Conservation (phyloP, 306 rosid genomes). For the Alnus glutinosa region DNA sequence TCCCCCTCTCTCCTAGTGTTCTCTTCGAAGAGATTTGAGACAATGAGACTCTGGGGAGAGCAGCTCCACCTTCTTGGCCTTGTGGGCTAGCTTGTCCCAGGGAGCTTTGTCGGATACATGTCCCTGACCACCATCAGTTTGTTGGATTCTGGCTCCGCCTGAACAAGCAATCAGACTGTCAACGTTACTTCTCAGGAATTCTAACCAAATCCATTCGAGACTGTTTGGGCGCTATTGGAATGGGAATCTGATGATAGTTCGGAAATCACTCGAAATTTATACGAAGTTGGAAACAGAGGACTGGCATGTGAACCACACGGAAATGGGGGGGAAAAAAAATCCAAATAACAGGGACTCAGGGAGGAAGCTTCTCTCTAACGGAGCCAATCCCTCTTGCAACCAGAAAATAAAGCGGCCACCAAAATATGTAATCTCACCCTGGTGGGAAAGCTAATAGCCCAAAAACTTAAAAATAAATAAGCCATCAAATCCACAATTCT, state of each 20-base stretch:
- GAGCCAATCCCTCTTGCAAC: too few relatives aligned
- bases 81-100: slow-evolving; percentile 40
- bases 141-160: slow-evolving; percentile 51
- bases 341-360: not conserved
- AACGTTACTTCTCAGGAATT: not conserved
- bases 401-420: too few relatives aligned
- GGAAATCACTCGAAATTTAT: not conserved
- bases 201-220: not conserved
- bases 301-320: not conserved
- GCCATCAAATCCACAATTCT: too few relatives aligned
- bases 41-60: not conserved
- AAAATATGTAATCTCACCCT: too few relatives aligned
- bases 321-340: not conserved
- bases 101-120: slow-evolving; percentile 48
- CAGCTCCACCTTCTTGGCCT: slow-evolving; percentile 59
- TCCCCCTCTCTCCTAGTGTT: too few relatives aligned
- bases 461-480: too few relatives aligned
- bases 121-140: slow-evolving; percentile 59
- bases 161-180: slow-evolving; percentile 4
- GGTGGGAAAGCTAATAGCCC: too few relatives aligned
- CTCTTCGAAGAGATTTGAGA: too few relatives aligned
- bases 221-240: not conserved
- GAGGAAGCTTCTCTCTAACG: too few relatives aligned
- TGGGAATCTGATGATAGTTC: not conserved
- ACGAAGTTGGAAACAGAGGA: not conserved